Conservation (phyloP, 1,284 basidiomycete genomes). For the Stygiomarasmius scandens region DNA sequence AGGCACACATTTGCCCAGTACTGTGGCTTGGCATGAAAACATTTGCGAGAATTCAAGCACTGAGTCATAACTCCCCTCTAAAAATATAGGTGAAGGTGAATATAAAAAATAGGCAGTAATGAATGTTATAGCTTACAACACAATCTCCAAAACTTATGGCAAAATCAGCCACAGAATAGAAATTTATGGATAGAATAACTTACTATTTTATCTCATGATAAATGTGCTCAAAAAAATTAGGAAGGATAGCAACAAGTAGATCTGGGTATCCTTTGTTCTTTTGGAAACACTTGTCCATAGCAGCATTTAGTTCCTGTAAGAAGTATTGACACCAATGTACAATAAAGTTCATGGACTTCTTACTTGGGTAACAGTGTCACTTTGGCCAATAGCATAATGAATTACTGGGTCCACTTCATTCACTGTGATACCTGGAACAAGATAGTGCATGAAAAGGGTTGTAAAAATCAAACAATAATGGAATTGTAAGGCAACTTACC, state of each 20-base stretch:
- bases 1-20: conserved; percentile 79
- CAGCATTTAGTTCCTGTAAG: too few species aligned
- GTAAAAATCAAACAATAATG: not conserved
- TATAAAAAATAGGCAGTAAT: not conserved
- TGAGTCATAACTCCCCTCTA: conserved; percentile 75
- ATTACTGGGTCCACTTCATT: conserved; percentile 28
- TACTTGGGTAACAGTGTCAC: conserved; percentile 19
- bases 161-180: too few species aligned
- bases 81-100: not conserved
- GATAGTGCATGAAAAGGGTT: conserved; percentile 6
- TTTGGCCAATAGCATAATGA: conserved; percentile 32
- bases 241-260: too few species aligned
- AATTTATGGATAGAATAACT: too few species aligned
- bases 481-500: too few species aligned
- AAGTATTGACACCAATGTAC: too few species aligned
- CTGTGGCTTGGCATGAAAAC: conserved; percentile 63
- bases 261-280: too few species aligned
- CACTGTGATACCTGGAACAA: conserved; percentile 31
- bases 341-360: not conserved
- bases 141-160: not conserved
- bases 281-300: too few species aligned
- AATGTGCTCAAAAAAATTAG: too few species aligned
- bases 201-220: conserved; percentile 53
- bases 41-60: conserved; percentile 68
- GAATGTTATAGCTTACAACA: not conserved